A percentile compares a stretch with the other conserved stretches of the same genome.
These are phyloP conservation scores for Vachellia pachyceras DNA, from an alignment of 306 rosid species.

Conservation along the genomic window DNA sequence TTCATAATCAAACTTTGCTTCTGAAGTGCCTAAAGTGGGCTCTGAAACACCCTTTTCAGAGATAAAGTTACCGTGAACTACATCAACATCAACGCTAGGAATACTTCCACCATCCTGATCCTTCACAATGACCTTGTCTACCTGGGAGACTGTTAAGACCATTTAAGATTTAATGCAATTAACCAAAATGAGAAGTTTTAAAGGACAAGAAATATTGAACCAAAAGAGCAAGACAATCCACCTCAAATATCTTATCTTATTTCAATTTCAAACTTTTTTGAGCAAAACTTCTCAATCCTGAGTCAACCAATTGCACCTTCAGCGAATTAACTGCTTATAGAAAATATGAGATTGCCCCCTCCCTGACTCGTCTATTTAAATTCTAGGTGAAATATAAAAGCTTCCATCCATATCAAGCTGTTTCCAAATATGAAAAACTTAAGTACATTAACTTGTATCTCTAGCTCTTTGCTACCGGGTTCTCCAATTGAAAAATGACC, in stretches of 20 bases:
- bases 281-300: neutral
- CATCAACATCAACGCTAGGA: slow-evolving; percentile 46
- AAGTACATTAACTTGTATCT: neutral
- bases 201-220: neutral
- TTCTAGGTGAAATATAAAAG: neutral
- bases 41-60: slow-evolving; percentile 36
- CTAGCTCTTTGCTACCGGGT: neutral
- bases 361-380: neutral
- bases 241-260: neutral
- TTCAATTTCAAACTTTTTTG: neutral
- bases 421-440: neutral
- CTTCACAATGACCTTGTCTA: slow-evolving; percentile 37
- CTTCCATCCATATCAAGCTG: neutral
- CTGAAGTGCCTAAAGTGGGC: slow-evolving; percentile 25
- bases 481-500: neutral
- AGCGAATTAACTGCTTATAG: neutral
- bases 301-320: neutral
- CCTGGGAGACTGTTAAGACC: slow-evolving; percentile 42
- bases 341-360: neutral
- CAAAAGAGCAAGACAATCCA: slow-evolving; percentile 6
- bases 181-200: neutral
- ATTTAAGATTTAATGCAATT: slow-evolving; percentile 1
- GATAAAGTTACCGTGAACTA: slow-evolving; percentile 34
- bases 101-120: slow-evolving; percentile 43
- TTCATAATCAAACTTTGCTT: slow-evolving; percentile 31